Base-by-base conservation (phyloP, 768 basidiomycete genomes). In the Tephrocybe sp. region DNA sequence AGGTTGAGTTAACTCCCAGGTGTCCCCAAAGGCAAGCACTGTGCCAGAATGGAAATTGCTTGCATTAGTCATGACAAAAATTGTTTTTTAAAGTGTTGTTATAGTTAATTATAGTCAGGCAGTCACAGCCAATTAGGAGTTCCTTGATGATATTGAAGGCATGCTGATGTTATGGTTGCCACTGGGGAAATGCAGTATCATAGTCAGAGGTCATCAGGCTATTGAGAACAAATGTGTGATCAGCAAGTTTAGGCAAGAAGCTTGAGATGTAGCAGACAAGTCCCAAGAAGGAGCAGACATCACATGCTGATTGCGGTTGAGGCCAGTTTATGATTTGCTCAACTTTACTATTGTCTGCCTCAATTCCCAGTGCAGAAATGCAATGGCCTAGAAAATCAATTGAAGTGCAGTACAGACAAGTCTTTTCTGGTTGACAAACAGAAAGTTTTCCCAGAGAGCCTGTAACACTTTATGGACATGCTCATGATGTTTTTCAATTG, bases 81-180 rank as follows among this genome's bases (percentile, higher is more conserved):
- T n/a, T 45, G 1, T 2, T 65, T 64, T 9, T 58, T 43, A 0
- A 64, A 68, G 6, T 57, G 54, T 14, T 62, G 1, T 57, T 38
- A 38, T 73, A 63, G 48, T 72, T 59, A 26, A 72, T 71, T 58
- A 40, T 60, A 45, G 14, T 61, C 0, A 72, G 59, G 40, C 64
- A 70, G 0, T 60, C 54, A 4, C 48, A 18, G 15, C 59, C 50
- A 6, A 57, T 24, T 2, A 71, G 66, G 0, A 70, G 41, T 0
- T 48, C 3, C 37, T 71, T 72, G 17, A 72, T 63, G 1, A 39
- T 45, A 1, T 65, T 51, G 48, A 71, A 71, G 0, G 68, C 65
- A 0, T 0, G 1, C 18, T 65, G 56, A 44, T 71, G 18, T 30
- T 10, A 2, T 12, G 6, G 12, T 20, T 3, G 25, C 43, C 43